Base-by-base conservation (phyloP, 495 filamentous ascomycete species). In the Recurvomyces mirabilis region DNA sequence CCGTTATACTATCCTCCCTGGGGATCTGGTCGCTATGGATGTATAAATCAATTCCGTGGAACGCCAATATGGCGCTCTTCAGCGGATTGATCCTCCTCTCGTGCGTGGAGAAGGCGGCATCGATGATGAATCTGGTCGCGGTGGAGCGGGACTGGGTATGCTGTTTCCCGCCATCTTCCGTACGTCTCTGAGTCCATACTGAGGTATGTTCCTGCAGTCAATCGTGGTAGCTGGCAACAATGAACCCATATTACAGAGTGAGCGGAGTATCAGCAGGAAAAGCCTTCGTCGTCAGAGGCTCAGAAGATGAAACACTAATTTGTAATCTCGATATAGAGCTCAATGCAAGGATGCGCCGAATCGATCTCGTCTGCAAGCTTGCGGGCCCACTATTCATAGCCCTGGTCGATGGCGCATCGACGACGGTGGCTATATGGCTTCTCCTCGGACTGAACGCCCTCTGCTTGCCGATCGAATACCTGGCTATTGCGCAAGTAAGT, bases 281-380 rank as follows among this genome's bases (percentile, higher is more conserved):
- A n/a, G n/a, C n/a, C n/a, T n/a, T n/a, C n/a, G n/a, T n/a, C n/a
- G n/a, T n/a, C n/a, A n/a, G n/a, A n/a, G n/a, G n/a, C n/a, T n/a
- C n/a, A n/a, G n/a, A n/a, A n/a, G n/a, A n/a, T n/a, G n/a, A n/a
- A n/a, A n/a, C n/a, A n/a, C n/a, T n/a, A n/a, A n/a, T n/a, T n/a
- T n/a, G n/a, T n/a, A n/a, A n/a, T n/a, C n/a, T n/a, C n/a, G n/a
- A n/a, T n/a, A n/a, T n/a, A 20, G 12, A 58, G 64, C 12, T 46
- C 19, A 84, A 82, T 54, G 67, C 79, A 0, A 67, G 67, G 1
- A 84, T 85, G 75, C 67, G 81, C 23, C 69, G 79, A 1, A 83
- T 86, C 40, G 81, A 86, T 53, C 65, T 86, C 11, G 60, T 77
- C 30, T 85, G 81, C 65, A 86, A 86, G 55, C 69, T 85, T 5